Percentiles rank a stretch among this genome's conserved stretches.
Evolutionary conservation across 2,329 filamentous ascomycete species (phyloP).

Genomic region (Tympanopsis confertula): DNA sequence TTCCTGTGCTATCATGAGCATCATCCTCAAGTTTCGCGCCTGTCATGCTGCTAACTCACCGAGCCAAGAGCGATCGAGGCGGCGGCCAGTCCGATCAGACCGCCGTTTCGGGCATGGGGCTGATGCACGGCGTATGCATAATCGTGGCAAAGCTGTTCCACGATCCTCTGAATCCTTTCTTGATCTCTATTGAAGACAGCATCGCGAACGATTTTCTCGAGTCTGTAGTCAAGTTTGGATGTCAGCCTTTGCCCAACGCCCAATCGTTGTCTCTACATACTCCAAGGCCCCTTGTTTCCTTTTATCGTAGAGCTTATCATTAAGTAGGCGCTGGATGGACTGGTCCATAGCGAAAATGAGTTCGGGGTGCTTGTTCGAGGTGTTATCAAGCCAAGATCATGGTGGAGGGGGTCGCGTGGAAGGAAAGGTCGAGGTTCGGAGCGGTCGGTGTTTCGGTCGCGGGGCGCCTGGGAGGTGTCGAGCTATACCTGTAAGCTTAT

Average conservation of each 20-base stretch:
- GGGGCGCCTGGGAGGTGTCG: too few species aligned
- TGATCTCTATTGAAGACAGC: conserved; percentile 67
- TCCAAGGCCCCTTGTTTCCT: conserved; percentile 92
- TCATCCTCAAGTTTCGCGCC: background rate
- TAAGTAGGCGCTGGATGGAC: conserved; percentile 78
- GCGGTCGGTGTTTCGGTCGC: too few species aligned
- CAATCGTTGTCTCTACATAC: conserved; percentile 37
- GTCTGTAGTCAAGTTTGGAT: conserved; percentile 49
- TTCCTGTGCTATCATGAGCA: background rate
- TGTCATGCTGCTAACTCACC: conserved; percentile 44
- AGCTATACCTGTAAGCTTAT: background rate
- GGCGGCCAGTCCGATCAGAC: conserved; percentile 86
- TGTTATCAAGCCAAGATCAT: background rate
- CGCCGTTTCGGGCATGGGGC: conserved; percentile 90
- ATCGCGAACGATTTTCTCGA: conserved; percentile 84
- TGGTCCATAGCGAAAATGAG: conserved; percentile 56
- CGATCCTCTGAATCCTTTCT: conserved; percentile 70
- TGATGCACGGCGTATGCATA: conserved; percentile 96
- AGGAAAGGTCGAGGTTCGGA: background rate
- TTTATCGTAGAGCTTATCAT: conserved; percentile 98
- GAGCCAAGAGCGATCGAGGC: conserved; percentile 89
- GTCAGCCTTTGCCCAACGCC: background rate
- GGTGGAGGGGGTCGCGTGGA: too few species aligned
- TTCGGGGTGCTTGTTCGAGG: too few species aligned
- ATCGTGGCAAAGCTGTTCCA: conserved; percentile 93